phyloP scores from a whole-genome alignment of 495 filamentous ascomycete species.

The Ramalina peruviana region DNA sequence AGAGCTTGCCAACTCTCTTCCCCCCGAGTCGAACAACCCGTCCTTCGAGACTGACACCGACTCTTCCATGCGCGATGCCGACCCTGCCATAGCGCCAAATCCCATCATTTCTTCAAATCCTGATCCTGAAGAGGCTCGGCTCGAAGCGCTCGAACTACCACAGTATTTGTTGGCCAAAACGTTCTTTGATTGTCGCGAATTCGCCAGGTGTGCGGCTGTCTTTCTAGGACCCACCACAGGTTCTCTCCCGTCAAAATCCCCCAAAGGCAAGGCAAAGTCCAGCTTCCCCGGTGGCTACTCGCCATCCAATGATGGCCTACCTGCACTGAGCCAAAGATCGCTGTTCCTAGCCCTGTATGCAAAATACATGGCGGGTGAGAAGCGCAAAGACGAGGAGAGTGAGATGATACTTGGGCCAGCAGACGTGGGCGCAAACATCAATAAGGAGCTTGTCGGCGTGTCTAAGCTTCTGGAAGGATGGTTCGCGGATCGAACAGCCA shows the following conservation, averaged over 20 bases:
- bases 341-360: conserved; percentile 90
- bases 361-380: conserved; percentile 86
- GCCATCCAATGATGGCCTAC: conserved; percentile 29
- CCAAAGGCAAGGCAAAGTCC: conserved; percentile 35
- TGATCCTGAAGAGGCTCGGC: conserved; percentile 52
- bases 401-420: conserved; percentile 95
- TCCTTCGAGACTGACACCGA: conserved; percentile 41
- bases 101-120: conserved; percentile 34
- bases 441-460: conserved; percentile 67
- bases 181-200: conserved; percentile 91
- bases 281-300: conserved; percentile 17
- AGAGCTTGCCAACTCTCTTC: conserved; percentile 77
- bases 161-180: conserved; percentile 87
- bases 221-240: conserved; percentile 59
- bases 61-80: conserved; percentile 40
- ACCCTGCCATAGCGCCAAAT: conserved; percentile 23
- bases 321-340: conserved; percentile 67
- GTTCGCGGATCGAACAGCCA: conserved; percentile 48
- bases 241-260: conserved; percentile 35
- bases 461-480: conserved; percentile 62
- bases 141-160: conserved; percentile 68
- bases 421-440: conserved; percentile 68
- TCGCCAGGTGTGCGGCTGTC: conserved; percentile 81
- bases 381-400: conserved; percentile 86
- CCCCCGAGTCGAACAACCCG: conserved; percentile 24